Base-by-base conservation (phyloP, 805 yeast genomes). In the Metschnikowia aberdeeniae region DNA sequence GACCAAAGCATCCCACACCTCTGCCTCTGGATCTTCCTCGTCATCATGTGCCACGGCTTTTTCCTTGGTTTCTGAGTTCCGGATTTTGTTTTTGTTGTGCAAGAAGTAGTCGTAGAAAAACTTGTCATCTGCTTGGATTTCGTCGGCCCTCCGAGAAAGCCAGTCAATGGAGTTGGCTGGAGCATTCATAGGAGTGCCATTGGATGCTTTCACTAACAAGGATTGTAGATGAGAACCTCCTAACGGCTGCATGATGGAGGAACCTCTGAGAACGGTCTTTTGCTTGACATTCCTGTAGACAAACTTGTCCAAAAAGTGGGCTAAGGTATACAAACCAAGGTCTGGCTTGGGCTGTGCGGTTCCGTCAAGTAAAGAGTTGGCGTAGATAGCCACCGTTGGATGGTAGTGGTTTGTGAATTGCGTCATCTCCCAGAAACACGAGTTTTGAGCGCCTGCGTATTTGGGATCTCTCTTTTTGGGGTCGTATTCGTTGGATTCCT, bases 201-300 rank as follows among this genome's bases (percentile, higher is more conserved):
- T 65, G 5, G 87, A 77, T n/a, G 88, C 80, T 57, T 73, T 81
- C 10, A 86, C 87, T 53, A 86, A 72, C 43, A 85, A 66, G 4
- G 82, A 70, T 8, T 86, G 87, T 17, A 87, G 82, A 51, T 84
- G 86, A 1, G 81, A 76, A 51, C 97, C 97, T 36, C 95, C 89
- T 53, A 93, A 73, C 41, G 99, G 98, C 73, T 93, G 99, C 98
- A 93, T 93, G 61, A 93, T 90, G 36, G 97, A 89, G 4, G 85
- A 73, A 58, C 98, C 98, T 62, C 86, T 82, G n/a, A 82, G 69
- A 29, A 72, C 63, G 14, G 81, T 73, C 64, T 84, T 86, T 57
- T 81, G 84, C 69, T 88, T 89, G 39, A 97, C 88, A 63, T 89
- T 89, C 68, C 88, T 85, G 72, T 93, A 93, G 33, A 93, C 97